A percentile compares a stretch with the other conserved stretches of the same genome.
Conservation (phyloP, 2,329 filamentous ascomycete species). For the Fusarium xylarioides region DNA sequence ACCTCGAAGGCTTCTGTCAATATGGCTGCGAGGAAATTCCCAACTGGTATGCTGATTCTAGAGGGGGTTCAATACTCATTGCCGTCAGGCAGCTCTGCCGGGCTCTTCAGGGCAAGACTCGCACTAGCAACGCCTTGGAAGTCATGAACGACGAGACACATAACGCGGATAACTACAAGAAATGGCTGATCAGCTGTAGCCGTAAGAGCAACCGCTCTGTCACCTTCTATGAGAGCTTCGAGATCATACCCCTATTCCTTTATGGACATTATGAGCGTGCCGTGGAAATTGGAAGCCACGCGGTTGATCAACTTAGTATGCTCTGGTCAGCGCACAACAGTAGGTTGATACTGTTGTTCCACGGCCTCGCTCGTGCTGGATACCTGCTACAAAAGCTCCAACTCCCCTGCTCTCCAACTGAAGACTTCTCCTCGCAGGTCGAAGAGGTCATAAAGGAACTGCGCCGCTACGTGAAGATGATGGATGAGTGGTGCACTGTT, state of each 20-base stretch:
- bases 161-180: conserved; percentile 65
- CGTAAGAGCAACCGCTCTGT: conserved; percentile 71
- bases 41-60: conserved; percentile 75
- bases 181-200: conserved; percentile 62
- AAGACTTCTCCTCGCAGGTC: conserved; percentile 54
- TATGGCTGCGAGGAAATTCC: conserved; percentile 79
- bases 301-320: conserved; percentile 56
- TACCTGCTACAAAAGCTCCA: conserved; percentile 59
- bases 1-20: conserved; percentile 75
- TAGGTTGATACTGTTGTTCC: conserved; percentile 65
- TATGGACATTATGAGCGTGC: conserved; percentile 70
- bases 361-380: conserved; percentile 66
- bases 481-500: conserved; percentile 70
- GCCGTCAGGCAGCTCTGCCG: conserved; percentile 72
- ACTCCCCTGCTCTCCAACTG: conserved; percentile 56
- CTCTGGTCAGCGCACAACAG: conserved; percentile 70
- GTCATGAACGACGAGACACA: conserved; percentile 77
- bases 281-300: conserved; percentile 63
- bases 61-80: conserved; percentile 76
- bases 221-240: conserved; percentile 74
- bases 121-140: conserved; percentile 56
- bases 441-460: conserved; percentile 63
- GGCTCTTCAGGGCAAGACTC: conserved; percentile 79
- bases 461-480: conserved; percentile 64
- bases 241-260: conserved; percentile 69